phyloP scores from a whole-genome alignment of 2,329 filamentous ascomycete genomes.

The Stagonosporopsis rhizophila region DNA sequence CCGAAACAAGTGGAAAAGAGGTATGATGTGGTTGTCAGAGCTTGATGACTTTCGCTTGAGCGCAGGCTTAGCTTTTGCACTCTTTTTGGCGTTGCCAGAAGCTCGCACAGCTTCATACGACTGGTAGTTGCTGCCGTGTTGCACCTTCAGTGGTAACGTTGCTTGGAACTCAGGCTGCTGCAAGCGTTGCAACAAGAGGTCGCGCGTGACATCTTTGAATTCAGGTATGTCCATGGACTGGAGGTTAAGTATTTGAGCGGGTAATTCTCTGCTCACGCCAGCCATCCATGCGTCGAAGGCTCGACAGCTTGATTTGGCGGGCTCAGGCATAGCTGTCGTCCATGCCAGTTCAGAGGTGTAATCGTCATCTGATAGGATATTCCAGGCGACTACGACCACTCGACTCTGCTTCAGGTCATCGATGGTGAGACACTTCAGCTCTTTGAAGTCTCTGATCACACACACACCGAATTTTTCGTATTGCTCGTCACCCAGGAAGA shows the following conservation, averaged over 20 bases:
- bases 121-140: slow-evolving; percentile 45
- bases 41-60: slow-evolving; percentile 5
- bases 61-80: not conserved
- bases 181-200: slow-evolving; percentile 32
- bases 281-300: slow-evolving; percentile 63
- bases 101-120: slow-evolving; percentile 23
- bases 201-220: slow-evolving; percentile 38
- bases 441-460: slow-evolving; percentile 49
- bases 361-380: slow-evolving; percentile 53
- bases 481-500: slow-evolving; percentile 53
- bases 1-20: slow-evolving; percentile 64
- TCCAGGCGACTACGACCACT: slow-evolving; percentile 64
- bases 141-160: slow-evolving; percentile 49
- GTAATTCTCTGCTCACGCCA: slow-evolving; percentile 53
- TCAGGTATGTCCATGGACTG: slow-evolving; percentile 35
- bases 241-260: slow-evolving; percentile 51
- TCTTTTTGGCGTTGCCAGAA: not conserved
- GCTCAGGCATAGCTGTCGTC: slow-evolving; percentile 57
- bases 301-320: slow-evolving; percentile 50
- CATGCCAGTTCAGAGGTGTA: slow-evolving; percentile 61
- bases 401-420: slow-evolving; percentile 56
- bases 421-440: slow-evolving; percentile 55
- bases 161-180: slow-evolving; percentile 47
- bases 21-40: slow-evolving; percentile 7
- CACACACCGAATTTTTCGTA: slow-evolving; percentile 53